Conservation (phyloP, 768 basidiomycete genomes). For the Kockovaella imperatae region DNA sequence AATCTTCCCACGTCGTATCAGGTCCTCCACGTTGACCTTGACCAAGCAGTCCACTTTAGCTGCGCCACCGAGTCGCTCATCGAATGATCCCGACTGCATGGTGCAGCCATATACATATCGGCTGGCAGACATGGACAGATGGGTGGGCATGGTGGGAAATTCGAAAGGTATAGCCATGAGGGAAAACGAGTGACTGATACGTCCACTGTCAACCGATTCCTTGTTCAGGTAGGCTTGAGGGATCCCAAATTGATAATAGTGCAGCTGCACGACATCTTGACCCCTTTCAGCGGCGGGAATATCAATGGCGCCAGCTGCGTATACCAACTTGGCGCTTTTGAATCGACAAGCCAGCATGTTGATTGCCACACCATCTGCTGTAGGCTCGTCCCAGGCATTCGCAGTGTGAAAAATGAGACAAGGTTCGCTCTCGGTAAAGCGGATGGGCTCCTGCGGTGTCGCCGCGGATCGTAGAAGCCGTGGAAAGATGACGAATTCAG, state of each 20-base stretch:
- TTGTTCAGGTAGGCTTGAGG: conserved; percentile 3
- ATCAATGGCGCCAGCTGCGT: conserved; percentile 44
- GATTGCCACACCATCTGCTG: conserved; percentile 24
- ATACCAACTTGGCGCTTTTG: conserved; percentile 45
- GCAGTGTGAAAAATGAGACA: conserved; percentile 48
- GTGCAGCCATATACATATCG: conserved; percentile 47
- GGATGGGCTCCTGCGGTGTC: conserved; percentile 19
- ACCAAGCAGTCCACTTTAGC: conserved; percentile 48
- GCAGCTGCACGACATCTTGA: conserved; percentile 42
- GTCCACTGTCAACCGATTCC: not conserved
- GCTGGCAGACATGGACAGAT: conserved; percentile 34
- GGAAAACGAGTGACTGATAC: conserved; percentile 43
- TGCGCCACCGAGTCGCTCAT: conserved; percentile 45
- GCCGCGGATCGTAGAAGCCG: conserved; percentile 22
- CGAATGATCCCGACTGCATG: conserved; percentile 44
- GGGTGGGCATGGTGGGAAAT: conserved; percentile 42
- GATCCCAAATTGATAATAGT: conserved; percentile 44
- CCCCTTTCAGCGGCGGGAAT: conserved; percentile 31
- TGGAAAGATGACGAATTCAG: conserved; percentile 46
- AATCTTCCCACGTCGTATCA: conserved; percentile 28
- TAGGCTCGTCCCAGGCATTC: conserved; percentile 44
- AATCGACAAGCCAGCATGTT: conserved; percentile 46
- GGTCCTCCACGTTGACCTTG: conserved; percentile 42
- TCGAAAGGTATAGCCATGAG: conserved; percentile 46
- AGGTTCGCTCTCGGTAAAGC: conserved; percentile 42